These are phyloP conservation scores for Tuber brumale DNA, from an alignment of 495 filamentous ascomycete species.

Conservation along the genomic window DNA sequence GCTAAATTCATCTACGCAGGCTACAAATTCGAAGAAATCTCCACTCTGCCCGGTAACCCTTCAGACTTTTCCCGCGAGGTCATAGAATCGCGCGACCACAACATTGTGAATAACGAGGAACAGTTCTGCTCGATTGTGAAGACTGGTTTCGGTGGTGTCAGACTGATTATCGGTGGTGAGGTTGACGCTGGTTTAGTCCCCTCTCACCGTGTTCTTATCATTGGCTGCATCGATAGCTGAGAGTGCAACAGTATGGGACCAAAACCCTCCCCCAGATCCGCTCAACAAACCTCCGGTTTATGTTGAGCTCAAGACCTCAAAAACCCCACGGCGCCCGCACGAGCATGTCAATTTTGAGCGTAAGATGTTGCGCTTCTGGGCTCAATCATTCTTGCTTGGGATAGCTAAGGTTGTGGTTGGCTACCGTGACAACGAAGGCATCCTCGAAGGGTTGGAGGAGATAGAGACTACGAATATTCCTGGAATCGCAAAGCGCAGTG, in stretches of 20 bases:
- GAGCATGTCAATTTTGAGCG: slow-evolving; percentile 71
- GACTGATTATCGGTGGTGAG: slow-evolving; percentile 80
- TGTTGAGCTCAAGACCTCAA: slow-evolving; percentile 89
- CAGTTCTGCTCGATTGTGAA: slow-evolving; percentile 92
- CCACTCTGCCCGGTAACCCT: slow-evolving; percentile 66
- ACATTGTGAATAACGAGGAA: slow-evolving; percentile 73
- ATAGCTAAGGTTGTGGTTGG: slow-evolving; percentile 89
- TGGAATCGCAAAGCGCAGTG: slow-evolving; percentile 57
- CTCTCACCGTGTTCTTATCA: background rate
- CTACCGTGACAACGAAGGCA: slow-evolving; percentile 68
- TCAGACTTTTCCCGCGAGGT: slow-evolving; percentile 59
- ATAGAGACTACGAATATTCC: slow-evolving; percentile 73
- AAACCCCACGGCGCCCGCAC: slow-evolving; percentile 57
- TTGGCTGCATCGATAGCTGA: slow-evolving; percentile 7
- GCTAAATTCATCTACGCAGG: slow-evolving; percentile 48
- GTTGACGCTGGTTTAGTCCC: slow-evolving; percentile 70
- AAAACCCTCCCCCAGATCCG: slow-evolving; percentile 46
- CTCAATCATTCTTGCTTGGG: slow-evolving; percentile 88
- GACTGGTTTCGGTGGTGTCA: slow-evolving; percentile 68
- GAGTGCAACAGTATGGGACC: slow-evolving; percentile 22
- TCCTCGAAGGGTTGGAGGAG: slow-evolving; percentile 64
- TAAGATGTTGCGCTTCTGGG: slow-evolving; percentile 92
- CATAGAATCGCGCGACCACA: slow-evolving; percentile 66
- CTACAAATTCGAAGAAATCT: slow-evolving; percentile 92
- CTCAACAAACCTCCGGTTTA: slow-evolving; percentile 65